Base-by-base conservation (phyloP, 2,329 filamentous ascomycete genomes). In the Zymoseptoria crescenta region DNA sequence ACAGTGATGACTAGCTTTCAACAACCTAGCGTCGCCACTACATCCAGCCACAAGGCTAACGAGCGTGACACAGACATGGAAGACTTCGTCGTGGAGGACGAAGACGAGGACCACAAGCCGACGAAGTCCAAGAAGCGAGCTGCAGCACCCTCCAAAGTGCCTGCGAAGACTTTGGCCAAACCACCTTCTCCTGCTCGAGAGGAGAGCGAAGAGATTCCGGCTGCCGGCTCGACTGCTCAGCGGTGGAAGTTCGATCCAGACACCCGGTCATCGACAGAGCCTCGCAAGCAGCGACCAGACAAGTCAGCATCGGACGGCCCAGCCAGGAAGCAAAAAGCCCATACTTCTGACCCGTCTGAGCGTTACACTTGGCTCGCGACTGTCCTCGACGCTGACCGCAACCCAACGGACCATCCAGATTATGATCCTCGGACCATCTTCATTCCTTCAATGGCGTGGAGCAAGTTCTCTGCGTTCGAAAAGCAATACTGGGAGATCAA, bases 401-500 rank as follows among this genome's bases (percentile, higher is more conserved):
- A 96, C 68, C 82, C 87, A 0, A 83, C 84, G 0, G 87, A 83
- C 8, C 85, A 96, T 72, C 87, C 92, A 0, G 93, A 99, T 58
- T 96, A 93, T 68, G 92, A 99, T 68, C 90, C 91, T 8, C 83
- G 90, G 20, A 95, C 91, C 0, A 82, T 99, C n/a, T 96, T 87
- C 73, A 88, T 99, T 35, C 94, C 94, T 0, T 88, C 90, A 0
- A 71, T 80, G 35, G 90, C 91, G 0, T 96, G 87, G 86, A 76
- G 77, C 29, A 87, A 88, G 27, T 96, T 99, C 72, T 95, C 92
- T 0, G 84, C 93, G 0, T 99, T 99, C 65, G 94, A 99, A 75
- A 95, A 91, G 74, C 94, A 99, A 72, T 99, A 99, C 73, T 99
- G 94, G 94, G 91, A 96, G 69, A 97, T 99, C 74, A 99, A 99